Evolutionary conservation across 2,329 filamentous ascomycete genomes (phyloP).

Genomic region (Alternaria ventricosa): DNA sequence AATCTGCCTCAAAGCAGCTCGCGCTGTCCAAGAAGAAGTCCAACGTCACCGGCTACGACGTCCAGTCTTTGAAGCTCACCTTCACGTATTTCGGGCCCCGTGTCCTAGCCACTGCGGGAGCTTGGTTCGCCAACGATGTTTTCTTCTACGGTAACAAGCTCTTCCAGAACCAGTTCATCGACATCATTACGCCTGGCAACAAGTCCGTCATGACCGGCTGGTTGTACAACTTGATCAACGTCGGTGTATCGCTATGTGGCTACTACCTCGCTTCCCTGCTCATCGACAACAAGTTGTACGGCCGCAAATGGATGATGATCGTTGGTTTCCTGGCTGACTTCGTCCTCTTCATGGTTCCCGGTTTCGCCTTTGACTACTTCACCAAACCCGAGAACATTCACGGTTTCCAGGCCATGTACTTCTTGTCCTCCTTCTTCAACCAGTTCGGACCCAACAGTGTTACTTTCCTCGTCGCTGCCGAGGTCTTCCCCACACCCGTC

Average conservation of each 20-base stretch:
- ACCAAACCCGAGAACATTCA: constrained; percentile 73
- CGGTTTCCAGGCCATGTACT: constrained; percentile 98
- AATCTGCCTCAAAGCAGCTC: constrained; percentile 82
- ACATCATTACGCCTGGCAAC: constrained; percentile 73
- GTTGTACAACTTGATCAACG: constrained; percentile 93
- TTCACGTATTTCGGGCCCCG: constrained; percentile 85
- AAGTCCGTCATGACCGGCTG: constrained; percentile 82
- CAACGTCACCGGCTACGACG: constrained; percentile 90
- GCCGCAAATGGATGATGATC: constrained; percentile 95
- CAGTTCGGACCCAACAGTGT: constrained; percentile 97
- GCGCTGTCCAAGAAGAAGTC: constrained; percentile 82
- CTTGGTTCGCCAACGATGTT: constrained; percentile 96
- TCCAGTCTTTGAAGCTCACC: constrained; percentile 79
- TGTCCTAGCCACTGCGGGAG: constrained; percentile 81
- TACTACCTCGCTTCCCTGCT: constrained; percentile 90
- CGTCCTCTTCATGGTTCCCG: constrained; percentile 89
- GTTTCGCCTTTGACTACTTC: constrained; percentile 88
- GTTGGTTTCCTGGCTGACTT: constrained; percentile 93
- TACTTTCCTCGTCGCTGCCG: constrained; percentile 93
- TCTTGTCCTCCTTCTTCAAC: constrained; percentile 97
- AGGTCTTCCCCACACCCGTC: constrained; percentile 94
- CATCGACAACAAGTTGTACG: constrained; percentile 96
- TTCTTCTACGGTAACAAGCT: constrained; percentile 99
- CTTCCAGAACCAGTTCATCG: constrained; percentile 91
- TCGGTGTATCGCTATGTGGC: constrained; percentile 81